Conservation (phyloP, 495 filamentous ascomycete species). For the Platismatia glauca region DNA sequence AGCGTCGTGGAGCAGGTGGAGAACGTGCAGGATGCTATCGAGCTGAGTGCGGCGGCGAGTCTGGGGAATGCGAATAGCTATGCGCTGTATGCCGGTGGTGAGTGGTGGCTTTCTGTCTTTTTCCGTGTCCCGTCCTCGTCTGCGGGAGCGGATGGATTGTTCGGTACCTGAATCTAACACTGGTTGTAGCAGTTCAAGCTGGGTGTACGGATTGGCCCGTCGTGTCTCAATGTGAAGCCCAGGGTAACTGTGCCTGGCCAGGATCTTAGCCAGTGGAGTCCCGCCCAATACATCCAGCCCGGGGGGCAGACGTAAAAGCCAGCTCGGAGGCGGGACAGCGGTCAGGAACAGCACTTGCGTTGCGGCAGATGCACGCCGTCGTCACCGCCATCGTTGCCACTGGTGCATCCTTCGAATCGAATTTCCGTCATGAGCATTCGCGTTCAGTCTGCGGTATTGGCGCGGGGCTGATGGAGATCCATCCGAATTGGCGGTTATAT, state of each 20-base stretch:
- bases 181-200: neutral
- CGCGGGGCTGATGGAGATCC: neutral
- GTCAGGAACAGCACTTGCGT: no score
- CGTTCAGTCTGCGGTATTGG: neutral
- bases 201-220: neutral
- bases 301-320: no score
- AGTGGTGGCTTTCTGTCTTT: neutral
- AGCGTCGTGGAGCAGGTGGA: neutral
- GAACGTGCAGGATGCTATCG: neutral
- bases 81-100: slow-evolving; percentile 4
- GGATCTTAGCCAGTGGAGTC: neutral
- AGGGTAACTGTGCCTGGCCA: neutral
- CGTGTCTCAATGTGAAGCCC: neutral
- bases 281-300: no score
- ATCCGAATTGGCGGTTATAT: neutral
- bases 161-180: no score
- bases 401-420: no score
- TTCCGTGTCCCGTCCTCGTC: no score
- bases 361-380: no score
- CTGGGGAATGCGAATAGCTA: slow-evolving; percentile 1
- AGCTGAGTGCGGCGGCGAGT: neutral
- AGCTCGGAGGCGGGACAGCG: no score
- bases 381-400: no score
- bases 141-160: no score
- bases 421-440: no score